phyloP scores from a whole-genome alignment of 495 filamentous ascomycete species.

The Neurospora sp. region DNA sequence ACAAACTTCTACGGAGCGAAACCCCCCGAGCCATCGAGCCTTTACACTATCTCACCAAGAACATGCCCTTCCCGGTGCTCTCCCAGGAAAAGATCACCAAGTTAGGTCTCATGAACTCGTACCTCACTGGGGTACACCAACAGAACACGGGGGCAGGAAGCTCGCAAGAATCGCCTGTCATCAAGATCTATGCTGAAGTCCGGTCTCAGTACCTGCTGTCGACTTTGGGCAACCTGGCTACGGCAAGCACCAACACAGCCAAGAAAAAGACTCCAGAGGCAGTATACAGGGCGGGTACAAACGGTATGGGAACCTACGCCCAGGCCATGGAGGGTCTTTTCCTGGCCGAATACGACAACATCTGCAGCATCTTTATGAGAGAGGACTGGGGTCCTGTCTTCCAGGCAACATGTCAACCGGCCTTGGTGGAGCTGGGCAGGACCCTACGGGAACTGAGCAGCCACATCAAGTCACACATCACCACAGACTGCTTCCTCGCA shows the following conservation, averaged over 20 bases:
- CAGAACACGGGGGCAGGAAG: constrained; percentile 18
- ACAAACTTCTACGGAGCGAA: constrained; percentile 57
- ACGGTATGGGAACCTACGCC: constrained; percentile 84
- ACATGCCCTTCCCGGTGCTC: constrained; percentile 42
- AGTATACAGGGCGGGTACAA: constrained; percentile 82
- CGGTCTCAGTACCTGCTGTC: constrained; percentile 72
- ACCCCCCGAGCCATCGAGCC: constrained; percentile 73
- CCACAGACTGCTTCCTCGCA: constrained; percentile 89
- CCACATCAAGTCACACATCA: constrained; percentile 76
- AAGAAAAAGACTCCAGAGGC: constrained; percentile 70
- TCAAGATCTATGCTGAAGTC: constrained; percentile 74
- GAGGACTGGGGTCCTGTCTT: constrained; percentile 75
- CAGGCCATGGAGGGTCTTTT: constrained; percentile 80
- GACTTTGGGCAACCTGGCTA: constrained; percentile 75
- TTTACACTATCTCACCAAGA: constrained; percentile 86
- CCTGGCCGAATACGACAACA: constrained; percentile 76
- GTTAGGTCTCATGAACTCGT: constrained; percentile 42
- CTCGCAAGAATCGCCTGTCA: constrained; percentile 54
- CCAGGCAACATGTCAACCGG: constrained; percentile 61
- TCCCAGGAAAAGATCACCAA: constrained; percentile 39
- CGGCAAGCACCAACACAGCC: constrained; percentile 79
- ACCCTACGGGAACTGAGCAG: constrained; percentile 83
- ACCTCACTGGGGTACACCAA: constrained; percentile 24
- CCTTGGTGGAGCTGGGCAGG: constrained; percentile 71
- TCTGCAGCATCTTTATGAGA: constrained; percentile 70